Percentiles rank a stretch among this genome's conserved stretches.
Conservation (phyloP, 2,329 filamentous ascomycete genomes). For the Chrysosporium queenslandicum region DNA sequence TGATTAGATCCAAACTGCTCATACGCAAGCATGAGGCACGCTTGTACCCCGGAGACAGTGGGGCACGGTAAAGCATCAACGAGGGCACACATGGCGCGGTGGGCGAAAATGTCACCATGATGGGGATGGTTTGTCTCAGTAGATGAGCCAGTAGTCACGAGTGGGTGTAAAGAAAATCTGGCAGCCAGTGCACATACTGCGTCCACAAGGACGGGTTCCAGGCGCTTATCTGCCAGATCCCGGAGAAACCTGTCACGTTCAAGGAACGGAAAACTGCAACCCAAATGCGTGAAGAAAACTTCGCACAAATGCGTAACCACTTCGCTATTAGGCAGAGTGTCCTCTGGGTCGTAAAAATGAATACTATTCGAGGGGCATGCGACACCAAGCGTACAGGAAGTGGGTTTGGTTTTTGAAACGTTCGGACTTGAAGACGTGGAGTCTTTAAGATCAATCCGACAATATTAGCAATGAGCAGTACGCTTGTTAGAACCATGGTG, state of each 20-base stretch:
- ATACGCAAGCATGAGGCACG: conserved; percentile 73
- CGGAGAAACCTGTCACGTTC: conserved; percentile 60
- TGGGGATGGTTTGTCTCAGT: conserved; percentile 46
- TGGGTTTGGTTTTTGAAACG: conserved; percentile 18
- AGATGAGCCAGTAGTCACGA: conserved; percentile 37
- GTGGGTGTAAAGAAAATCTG: conserved; percentile 58
- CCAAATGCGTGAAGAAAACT: conserved; percentile 70
- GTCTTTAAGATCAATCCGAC: conserved; percentile 20
- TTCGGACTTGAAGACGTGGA: conserved; percentile 32
- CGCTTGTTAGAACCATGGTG: background rate
- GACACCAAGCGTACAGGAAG: conserved; percentile 19
- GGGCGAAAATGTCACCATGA: conserved; percentile 66
- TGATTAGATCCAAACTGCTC: conserved; percentile 82
- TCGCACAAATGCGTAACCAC: conserved; percentile 68
- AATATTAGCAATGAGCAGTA: background rate
- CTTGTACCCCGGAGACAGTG: conserved; percentile 72
- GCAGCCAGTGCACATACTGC: conserved; percentile 74
- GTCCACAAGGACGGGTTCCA: conserved; percentile 77
- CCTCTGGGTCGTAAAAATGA: conserved; percentile 67
- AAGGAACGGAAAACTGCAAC: conserved; percentile 78
- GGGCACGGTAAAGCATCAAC: conserved; percentile 76
- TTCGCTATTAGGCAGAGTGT: conserved; percentile 59
- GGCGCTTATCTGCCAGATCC: conserved; percentile 68
- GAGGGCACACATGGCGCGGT: conserved; percentile 70
- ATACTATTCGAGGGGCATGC: conserved; percentile 35